These are phyloP conservation scores for Candida succiphila DNA, from an alignment of 805 yeast genomes.

Conservation along the genomic window DNA sequence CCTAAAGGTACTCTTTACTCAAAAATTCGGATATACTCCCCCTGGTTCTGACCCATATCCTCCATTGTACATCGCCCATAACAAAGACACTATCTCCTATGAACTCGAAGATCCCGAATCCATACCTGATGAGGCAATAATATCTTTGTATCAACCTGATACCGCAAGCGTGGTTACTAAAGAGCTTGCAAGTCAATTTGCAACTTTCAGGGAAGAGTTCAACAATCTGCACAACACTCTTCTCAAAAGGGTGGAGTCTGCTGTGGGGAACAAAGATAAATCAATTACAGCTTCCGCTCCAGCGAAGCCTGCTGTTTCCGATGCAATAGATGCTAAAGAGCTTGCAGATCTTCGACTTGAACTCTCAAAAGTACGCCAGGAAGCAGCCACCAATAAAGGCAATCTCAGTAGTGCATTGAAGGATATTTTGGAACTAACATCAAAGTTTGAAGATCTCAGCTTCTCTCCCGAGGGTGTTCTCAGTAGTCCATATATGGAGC, in stretches of 20 bases:
- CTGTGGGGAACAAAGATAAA: constrained; percentile 4
- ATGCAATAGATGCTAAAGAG: constrained; percentile 12
- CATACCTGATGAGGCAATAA: constrained; percentile 46
- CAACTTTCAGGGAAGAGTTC: constrained; percentile 16
- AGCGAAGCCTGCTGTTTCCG: not conserved
- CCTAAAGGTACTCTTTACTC: constrained; percentile 67
- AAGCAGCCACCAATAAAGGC: constrained; percentile 35
- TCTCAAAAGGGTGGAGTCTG: constrained; percentile 13
- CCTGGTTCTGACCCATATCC: constrained; percentile 59
- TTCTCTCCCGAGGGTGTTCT: constrained; percentile 16
- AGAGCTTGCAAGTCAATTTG: constrained; percentile 19
- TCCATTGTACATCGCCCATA: constrained; percentile 63
- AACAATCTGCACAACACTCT: constrained; percentile 15
- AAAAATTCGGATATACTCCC: constrained; percentile 79
- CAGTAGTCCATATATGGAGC: constrained; percentile 51
- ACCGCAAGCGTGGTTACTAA: constrained; percentile 11
- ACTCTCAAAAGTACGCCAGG: constrained; percentile 46
- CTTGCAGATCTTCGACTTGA: constrained; percentile 45
- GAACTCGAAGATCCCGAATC: constrained; percentile 76
- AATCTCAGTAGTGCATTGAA: constrained; percentile 32
- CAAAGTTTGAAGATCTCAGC: constrained; percentile 34
- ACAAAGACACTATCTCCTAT: constrained; percentile 48
- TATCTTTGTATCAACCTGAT: constrained; percentile 46
- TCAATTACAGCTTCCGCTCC: constrained; percentile 3
- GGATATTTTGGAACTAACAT: constrained; percentile 33